These are phyloP conservation scores for Boletus speciosus DNA, from an alignment of 768 basidiomycete genomes.

Conservation along the genomic window DNA sequence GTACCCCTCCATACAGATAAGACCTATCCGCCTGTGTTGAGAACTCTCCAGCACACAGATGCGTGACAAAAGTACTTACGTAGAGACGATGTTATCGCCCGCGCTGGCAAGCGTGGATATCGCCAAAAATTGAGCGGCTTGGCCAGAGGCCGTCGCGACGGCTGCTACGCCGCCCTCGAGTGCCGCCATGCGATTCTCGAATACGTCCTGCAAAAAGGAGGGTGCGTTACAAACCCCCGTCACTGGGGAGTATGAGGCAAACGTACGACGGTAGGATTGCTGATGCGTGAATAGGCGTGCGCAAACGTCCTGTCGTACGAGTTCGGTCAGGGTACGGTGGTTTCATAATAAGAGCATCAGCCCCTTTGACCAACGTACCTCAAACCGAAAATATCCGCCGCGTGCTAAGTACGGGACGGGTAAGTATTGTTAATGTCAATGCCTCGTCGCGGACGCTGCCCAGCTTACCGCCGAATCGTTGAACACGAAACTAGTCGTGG, in stretches of 20 bases:
- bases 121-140: conserved; percentile 74
- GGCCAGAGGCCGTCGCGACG: conserved; percentile 70
- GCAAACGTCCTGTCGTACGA: conserved; percentile 1
- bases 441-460: no score
- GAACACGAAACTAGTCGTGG: conserved; percentile 69
- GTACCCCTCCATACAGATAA: conserved; percentile 20
- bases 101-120: conserved; percentile 54
- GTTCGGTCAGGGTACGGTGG: neutral
- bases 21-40: conserved; percentile 4
- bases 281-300: conserved; percentile 18
- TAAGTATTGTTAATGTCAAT: neutral
- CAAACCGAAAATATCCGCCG: conserved; percentile 12
- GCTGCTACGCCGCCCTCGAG: conserved; percentile 80
- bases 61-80: conserved; percentile 50
- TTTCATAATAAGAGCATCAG: neutral
- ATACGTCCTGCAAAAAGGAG: conserved; percentile 51
- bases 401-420: conserved; percentile 3
- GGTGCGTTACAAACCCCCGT: neutral
- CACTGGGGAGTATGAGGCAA: neutral
- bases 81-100: conserved; percentile 78
- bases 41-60: neutral
- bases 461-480: conserved; percentile 52
- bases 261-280: conserved; percentile 21
- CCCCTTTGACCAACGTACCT: neutral
- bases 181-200: conserved; percentile 75